Evolutionary conservation across 352 stramenopile species (phyloP), one percentile per base, ranked within the genome.

Genomic region (Globisporangium takayamanum): DNA sequence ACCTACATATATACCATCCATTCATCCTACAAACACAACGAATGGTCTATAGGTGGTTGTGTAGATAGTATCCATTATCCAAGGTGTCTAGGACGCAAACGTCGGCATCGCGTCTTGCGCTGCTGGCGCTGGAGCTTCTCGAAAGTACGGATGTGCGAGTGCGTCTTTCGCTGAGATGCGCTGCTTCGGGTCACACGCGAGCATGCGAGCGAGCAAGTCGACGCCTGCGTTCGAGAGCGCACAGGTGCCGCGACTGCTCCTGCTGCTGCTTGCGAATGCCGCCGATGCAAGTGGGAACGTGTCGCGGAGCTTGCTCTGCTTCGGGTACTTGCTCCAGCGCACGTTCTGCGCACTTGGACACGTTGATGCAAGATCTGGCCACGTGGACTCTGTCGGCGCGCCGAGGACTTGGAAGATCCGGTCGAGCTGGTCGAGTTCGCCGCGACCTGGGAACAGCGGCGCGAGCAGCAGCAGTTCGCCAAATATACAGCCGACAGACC

Each of bases 401-500:
- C 96, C 96, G 0, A 98, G 68, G 49, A 98, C 55, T 68, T 89
- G 80, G 73, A 98, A 99, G 55, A 99, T 98, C 64, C 97, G 87
- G 60, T 98, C 86, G 63, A 98, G 92, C 74, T 99, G 95, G 58
- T 98, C 94, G 20, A 98, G 70, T 68, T 99, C 97, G 28, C 88
- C 88, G 55, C 95, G 74, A 42, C 96, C 96, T 50, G 94, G 78
- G 63, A 99, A 89, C 30, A 98, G 78, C 16, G 94, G 88, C 71
- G 97, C 91, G 68, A 97, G 88, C 16, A 89, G 74, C 53, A 99
- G 68, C 26, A 99, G 83, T 76, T 99, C 97, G 1, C 90, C 91
- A 68, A 98, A 98, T 62, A 99, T 98, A 59, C 94, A 98, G 15
- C 96, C 95, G 44, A 89, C 82, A 1, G 87, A 98, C 97, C 97